Percentiles rank a stretch among this genome's conserved stretches.
Conservation (phyloP, 805 yeast species). For the Pichia sporocuriosa region DNA sequence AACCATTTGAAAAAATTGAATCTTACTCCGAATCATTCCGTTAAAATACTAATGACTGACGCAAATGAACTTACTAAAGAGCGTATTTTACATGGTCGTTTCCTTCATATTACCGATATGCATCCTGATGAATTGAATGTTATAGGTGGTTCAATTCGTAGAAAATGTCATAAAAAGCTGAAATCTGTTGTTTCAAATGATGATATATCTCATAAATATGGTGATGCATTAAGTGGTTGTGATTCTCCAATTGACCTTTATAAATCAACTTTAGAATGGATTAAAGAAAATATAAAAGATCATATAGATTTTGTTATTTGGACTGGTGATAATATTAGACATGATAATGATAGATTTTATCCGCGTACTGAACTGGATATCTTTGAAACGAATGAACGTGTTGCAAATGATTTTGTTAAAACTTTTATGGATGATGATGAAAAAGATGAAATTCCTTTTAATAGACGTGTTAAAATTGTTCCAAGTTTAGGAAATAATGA, state of each 20-base stretch:
- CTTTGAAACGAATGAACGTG: conserved; percentile 56
- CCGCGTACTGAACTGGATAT: conserved; percentile 74
- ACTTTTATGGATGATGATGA: conserved; percentile 45
- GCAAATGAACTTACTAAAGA: conserved; percentile 4
- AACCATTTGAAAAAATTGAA: conserved; percentile 31
- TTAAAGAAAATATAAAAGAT: conserved; percentile 55
- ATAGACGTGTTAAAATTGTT: conserved; percentile 37
- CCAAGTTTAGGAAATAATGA: conserved; percentile 84
- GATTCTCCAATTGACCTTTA: conserved; percentile 64
- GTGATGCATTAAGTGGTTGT: conserved; percentile 71
- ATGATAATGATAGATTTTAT: conserved; percentile 65
- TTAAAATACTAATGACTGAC: conserved; percentile 14
- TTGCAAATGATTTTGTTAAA: conserved; percentile 46
- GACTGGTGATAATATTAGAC: conserved; percentile 88
- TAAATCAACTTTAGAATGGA: conserved; percentile 61
- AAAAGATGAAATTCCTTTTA: conserved; percentile 20
- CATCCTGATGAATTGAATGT: conserved; percentile 73
- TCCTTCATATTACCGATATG: conserved; percentile 78
- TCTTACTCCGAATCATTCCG: conserved; percentile 35
- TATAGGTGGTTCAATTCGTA: conserved; percentile 42
- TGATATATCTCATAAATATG: conserved; percentile 57
- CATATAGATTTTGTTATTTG: conserved; percentile 80
- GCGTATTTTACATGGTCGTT: conserved; percentile 56
- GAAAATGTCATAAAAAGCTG: conserved; percentile 46
- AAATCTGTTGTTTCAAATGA: conserved; percentile 30